Base-by-base conservation (phyloP, 495 filamentous ascomycete genomes). In the Xylaria grammica region DNA sequence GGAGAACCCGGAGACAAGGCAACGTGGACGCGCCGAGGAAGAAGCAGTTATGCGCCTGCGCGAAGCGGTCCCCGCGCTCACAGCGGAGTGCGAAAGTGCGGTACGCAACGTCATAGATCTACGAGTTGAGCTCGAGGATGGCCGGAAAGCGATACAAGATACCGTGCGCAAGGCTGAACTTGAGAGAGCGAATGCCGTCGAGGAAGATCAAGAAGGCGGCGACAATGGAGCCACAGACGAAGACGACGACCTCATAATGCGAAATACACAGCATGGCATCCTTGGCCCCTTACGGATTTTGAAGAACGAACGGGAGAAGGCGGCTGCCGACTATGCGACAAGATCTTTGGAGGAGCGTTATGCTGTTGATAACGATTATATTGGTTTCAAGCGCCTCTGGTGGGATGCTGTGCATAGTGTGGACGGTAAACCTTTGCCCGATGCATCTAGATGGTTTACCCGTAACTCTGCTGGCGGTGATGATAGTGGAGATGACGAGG, bases 331-430 rank as follows among this genome's bases (percentile, higher is more conserved):
- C 48, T 85, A 85, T 49, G 69, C 55, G 1, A 62, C 69, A 0
- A 74, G 79, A 67, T 79, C 55, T 42, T 65, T 79, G 60, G 69
- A 78, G 44, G 66, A 82, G 67, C 78, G 75, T n/a, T 97, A 96
- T 77, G 86, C 86, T n/a, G 68, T 81, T 9, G 83, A 95, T 75
- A 93, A 94, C 75, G 80, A 87, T 63, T 97, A 97, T 80, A 80
- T 89, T 59, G 81, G 83, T 29, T 96, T 96, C 84, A 90, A 90
- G 72, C 83, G 84, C 49, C 80, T 87, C 20, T 87, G 94, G 64
- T 91, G 96, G 75, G 91, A 95, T 65, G 86, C 91, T 19, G 82
- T 86, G 60, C 82, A 93, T 71, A 85, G 82, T 3, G 84, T 82
- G 32, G 85, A 90, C 49, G 83, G 87, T 36, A 83, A 84, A 15